A percentile compares a stretch with the other conserved stretches of the same genome.
phyloP scores from a whole-genome alignment of 257 asterid genomes.

The Scutellaria barbata region DNA sequence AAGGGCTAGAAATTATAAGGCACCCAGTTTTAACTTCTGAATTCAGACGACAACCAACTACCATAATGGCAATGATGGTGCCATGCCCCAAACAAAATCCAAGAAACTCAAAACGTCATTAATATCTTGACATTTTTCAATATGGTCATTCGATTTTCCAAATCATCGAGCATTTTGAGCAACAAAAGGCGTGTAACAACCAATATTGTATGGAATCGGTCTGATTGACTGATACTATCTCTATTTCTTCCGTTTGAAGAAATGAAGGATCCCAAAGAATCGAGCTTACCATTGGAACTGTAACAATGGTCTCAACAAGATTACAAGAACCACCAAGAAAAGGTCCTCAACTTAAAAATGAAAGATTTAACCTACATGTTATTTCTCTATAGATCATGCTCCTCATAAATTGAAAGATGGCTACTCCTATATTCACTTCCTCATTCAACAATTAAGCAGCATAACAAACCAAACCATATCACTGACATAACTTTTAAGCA shows the following conservation, averaged over 20 bases:
- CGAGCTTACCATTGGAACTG: neutral
- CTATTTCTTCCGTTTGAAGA: no score
- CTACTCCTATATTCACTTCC: neutral
- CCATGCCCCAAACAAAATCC: neutral
- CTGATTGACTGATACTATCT: no score
- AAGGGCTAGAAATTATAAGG: neutral
- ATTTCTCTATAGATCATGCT: neutral
- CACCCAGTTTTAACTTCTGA: constrained; percentile 4
- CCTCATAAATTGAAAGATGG: neutral
- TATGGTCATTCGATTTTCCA: neutral
- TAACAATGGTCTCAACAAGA: neutral
- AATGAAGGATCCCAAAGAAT: no score
- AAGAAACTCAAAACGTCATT: neutral
- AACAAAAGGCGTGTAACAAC: neutral
- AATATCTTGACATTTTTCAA: neutral
- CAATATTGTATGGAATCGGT: neutral
- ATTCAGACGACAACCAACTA: neutral
- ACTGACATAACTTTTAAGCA: neutral
- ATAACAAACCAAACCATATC: neutral
- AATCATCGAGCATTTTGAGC: neutral
- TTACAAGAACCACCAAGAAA: neutral
- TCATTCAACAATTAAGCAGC: constrained; percentile 9
- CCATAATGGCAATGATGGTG: neutral
- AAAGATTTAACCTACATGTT: neutral
- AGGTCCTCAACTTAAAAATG: neutral